Evolutionary conservation across 139 green algal species (phyloP).

Genomic region (Marvania coccoides): DNA sequence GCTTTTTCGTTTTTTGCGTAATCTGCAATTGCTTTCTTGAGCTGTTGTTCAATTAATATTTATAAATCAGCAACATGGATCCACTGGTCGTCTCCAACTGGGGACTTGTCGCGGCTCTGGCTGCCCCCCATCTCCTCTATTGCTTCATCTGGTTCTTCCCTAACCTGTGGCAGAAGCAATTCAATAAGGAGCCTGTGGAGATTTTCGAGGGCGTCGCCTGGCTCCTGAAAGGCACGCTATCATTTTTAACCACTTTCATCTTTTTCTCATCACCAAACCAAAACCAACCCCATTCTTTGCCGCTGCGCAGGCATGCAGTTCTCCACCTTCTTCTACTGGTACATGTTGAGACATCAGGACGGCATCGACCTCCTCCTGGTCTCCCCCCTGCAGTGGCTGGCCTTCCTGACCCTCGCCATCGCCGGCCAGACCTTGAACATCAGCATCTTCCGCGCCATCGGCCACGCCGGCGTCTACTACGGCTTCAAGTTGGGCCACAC

Average conservation of each 20-base stretch:
- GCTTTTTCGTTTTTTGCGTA: not conserved
- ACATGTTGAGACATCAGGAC: slow-evolving; percentile 11
- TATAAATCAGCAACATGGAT: too few species aligned
- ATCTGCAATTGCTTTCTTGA: too few species aligned
- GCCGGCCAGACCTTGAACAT: slow-evolving; percentile 63
- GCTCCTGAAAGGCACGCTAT: slow-evolving; percentile 44
- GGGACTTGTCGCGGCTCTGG: slow-evolving; percentile 19
- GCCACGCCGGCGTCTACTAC: slow-evolving; percentile 76
- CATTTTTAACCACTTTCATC: too few species aligned
- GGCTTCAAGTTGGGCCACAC: slow-evolving; percentile 61
- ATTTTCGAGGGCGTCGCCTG: slow-evolving; percentile 41
- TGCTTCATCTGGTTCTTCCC: slow-evolving; percentile 59
- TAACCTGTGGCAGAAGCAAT: slow-evolving; percentile 31
- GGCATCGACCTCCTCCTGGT: slow-evolving; percentile 37
- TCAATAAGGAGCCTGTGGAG: slow-evolving; percentile 32
- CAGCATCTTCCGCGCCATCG: slow-evolving; percentile 63
- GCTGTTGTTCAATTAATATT: too few species aligned
- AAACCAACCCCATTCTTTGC: too few species aligned
- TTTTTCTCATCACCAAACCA: too few species aligned
- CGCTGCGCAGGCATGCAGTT: slow-evolving; percentile 27
- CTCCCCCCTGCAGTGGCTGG: slow-evolving; percentile 13
- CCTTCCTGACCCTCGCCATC: slow-evolving; percentile 6
- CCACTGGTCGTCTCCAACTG: slow-evolving; percentile 5
- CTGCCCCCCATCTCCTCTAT: slow-evolving; percentile 61
- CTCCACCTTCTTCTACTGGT: slow-evolving; percentile 33